These are phyloP conservation scores for Candida neerlandica DNA, from an alignment of 1,139 yeast genomes.

Conservation along the genomic window DNA sequence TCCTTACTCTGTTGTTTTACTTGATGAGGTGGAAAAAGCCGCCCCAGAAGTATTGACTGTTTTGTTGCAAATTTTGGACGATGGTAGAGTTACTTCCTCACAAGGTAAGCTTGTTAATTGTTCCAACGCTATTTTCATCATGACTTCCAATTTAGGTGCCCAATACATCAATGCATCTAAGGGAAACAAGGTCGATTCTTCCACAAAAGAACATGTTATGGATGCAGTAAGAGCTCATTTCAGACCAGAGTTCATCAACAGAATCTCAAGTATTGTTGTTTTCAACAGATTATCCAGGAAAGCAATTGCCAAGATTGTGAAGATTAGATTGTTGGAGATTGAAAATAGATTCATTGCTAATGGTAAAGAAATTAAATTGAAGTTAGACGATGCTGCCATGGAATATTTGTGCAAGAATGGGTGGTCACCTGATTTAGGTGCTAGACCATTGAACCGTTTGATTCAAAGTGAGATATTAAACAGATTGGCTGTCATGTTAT, in stretches of 20 bases:
- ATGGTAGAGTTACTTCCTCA: conserved; percentile 93
- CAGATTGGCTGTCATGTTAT: conserved; percentile 81
- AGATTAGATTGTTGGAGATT: conserved; percentile 78
- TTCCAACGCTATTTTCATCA: conserved; percentile 86
- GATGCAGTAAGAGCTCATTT: conserved; percentile 84
- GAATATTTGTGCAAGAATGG: conserved; percentile 84
- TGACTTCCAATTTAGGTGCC: conserved; percentile 98
- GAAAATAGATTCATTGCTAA: conserved; percentile 82
- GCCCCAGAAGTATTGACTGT: conserved; percentile 97
- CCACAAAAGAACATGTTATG: conserved; percentile 79
- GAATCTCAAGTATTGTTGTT: conserved; percentile 89
- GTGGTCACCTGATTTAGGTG: conserved; percentile 92
- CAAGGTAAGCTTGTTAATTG: conserved; percentile 93
- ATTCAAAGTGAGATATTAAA: conserved; percentile 88
- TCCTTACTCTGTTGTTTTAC: conserved; percentile 92
- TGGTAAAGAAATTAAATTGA: conserved; percentile 74
- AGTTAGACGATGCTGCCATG: conserved; percentile 71
- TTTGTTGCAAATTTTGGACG: conserved; percentile 88
- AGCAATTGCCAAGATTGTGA: conserved; percentile 90
- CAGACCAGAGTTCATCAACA: conserved; percentile 96
- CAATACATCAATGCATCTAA: conserved; percentile 75
- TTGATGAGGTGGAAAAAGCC: conserved; percentile 99
- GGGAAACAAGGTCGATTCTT: conserved; percentile 62
- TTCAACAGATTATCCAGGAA: conserved; percentile 90
- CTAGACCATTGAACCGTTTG: conserved; percentile 93